phyloP scores from a whole-genome alignment of 2,329 filamentous ascomycete genomes.

The Clonostachys chloroleuca region DNA sequence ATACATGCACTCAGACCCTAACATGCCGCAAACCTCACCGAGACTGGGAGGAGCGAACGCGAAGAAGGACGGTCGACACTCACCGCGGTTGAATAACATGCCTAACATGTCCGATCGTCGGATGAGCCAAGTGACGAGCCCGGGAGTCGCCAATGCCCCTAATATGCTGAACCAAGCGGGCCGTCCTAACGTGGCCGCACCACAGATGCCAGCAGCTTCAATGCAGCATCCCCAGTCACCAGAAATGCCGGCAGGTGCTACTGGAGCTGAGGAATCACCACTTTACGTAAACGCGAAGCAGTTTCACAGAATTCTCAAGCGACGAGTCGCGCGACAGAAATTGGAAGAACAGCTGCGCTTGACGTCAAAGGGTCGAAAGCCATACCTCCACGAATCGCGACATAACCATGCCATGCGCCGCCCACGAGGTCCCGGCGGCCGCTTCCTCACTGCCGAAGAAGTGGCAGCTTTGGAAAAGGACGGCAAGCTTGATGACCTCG shows the following conservation, averaged over 20 bases:
- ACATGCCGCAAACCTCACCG: conserved; percentile 68
- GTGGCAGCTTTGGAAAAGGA: conserved; percentile 80
- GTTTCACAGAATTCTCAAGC: conserved; percentile 94
- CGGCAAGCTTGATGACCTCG: conserved; percentile 23
- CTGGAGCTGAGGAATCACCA: conserved; percentile 88
- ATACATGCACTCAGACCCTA: conserved; percentile 67
- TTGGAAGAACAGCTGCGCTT: conserved; percentile 88
- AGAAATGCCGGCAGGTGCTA: conserved; percentile 67
- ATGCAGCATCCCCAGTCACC: conserved; percentile 72
- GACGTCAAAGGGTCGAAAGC: conserved; percentile 93
- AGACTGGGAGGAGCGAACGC: conserved; percentile 72
- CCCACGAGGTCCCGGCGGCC: conserved; percentile 86
- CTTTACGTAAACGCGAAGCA: conserved; percentile 98
- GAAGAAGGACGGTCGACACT: conserved; percentile 69
- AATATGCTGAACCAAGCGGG: conserved; percentile 69
- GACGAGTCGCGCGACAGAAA: conserved; percentile 86
- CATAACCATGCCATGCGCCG: conserved; percentile 98
- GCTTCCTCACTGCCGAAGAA: conserved; percentile 95
- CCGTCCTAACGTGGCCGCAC: conserved; percentile 42
- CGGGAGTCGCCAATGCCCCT: conserved; percentile 68
- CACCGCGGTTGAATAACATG: conserved; percentile 67
- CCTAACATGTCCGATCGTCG: conserved; percentile 58
- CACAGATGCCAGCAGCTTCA: conserved; percentile 59
- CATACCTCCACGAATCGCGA: conserved; percentile 93
- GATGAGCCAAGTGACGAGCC: conserved; percentile 75